A percentile compares a stretch with the other conserved stretches of the same genome.
Conservation (phyloP, 805 yeast genomes). For the Kodamaea leandrae region DNA sequence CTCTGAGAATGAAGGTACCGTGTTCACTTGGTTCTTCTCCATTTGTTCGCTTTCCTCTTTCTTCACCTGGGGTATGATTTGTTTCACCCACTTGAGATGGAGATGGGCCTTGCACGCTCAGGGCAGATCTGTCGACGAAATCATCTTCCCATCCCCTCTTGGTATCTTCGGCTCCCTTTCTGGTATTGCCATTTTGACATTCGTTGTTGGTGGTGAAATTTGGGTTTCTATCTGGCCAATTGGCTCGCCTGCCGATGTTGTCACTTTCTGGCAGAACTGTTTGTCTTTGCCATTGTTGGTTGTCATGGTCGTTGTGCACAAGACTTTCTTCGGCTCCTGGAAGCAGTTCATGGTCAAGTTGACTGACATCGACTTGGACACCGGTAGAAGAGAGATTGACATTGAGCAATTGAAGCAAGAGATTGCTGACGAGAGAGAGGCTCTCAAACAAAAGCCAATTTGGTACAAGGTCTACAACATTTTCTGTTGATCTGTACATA, state of each 20-base stretch:
- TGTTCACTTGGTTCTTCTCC: constrained; percentile 43
- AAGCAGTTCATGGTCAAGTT: constrained; percentile 26
- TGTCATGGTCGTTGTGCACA: constrained; percentile 44
- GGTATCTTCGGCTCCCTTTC: constrained; percentile 39
- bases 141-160: constrained; percentile 31
- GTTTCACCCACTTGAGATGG: constrained; percentile 40
- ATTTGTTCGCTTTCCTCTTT: constrained; percentile 41
- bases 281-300: constrained; percentile 40
- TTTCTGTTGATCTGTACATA: constrained; percentile 25
- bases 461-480: constrained; percentile 29
- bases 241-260: constrained; percentile 28
- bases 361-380: constrained; percentile 39
- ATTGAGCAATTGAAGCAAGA: constrained; percentile 39
- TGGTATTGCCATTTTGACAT: constrained; percentile 29
- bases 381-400: constrained; percentile 40
- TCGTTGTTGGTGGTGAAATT: constrained; percentile 36
- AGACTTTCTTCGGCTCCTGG: constrained; percentile 32
- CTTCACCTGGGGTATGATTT: constrained; percentile 42
- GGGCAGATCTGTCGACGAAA: constrained; percentile 33
- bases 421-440: constrained; percentile 37
- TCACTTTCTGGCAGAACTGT: constrained; percentile 50
- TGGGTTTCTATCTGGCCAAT: constrained; percentile 42
- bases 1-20: constrained; percentile 27
- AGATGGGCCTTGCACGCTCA: constrained; percentile 37
- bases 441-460: constrained; percentile 27